Base-by-base conservation (phyloP, 2,329 filamentous ascomycete species). In the Daldinia sp. region DNA sequence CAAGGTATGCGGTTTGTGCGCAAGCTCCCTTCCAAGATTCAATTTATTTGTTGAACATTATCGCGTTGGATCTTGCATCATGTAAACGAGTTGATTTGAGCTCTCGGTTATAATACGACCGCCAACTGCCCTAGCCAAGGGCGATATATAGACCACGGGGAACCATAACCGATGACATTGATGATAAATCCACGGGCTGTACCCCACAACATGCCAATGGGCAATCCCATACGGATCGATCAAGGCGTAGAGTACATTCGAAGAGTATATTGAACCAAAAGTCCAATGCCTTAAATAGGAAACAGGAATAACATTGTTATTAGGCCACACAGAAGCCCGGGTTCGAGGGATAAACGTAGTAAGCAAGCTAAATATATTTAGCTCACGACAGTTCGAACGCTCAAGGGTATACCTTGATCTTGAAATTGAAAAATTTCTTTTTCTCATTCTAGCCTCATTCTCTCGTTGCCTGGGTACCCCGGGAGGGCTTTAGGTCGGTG, bases 401-500 rank as follows among this genome's bases (percentile, higher is more conserved):
- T 25, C 15, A 57, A 53, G 53, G 48, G 47, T 52, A 49, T 13
- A 34, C 35, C 41, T 51, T 43, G 23, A 57, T 39, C 30, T 45
- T 45, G 21, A n/a, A 45, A 45, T 45, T 45, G 39, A 13, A 25
- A 23, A 30, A 19, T 19, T 37, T 51, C 10, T 15, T 15, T 51
- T 19, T 32, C n/a, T 49, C 13, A 3, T 45, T 45, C 21, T 45
- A 45, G 21, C 13, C 25, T 45, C 13, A 21, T 45, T 45, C 21
- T 25, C 21, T 43, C 6, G 39, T 13, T 43, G n/a, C 39, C 19
- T 43, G 17, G 19, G 29, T 25, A 41, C 25, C 30, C 39, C 51
- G 41, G 58, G 61, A 51, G 51, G 7, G n/a, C 47, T 60, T 41
- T 51, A 55, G 54, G 29, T 27, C 9, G 10, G 15, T 27, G 13